phyloP scores from a whole-genome alignment of 2,329 filamentous ascomycete genomes.

The Fusarium brachygibbosum region DNA sequence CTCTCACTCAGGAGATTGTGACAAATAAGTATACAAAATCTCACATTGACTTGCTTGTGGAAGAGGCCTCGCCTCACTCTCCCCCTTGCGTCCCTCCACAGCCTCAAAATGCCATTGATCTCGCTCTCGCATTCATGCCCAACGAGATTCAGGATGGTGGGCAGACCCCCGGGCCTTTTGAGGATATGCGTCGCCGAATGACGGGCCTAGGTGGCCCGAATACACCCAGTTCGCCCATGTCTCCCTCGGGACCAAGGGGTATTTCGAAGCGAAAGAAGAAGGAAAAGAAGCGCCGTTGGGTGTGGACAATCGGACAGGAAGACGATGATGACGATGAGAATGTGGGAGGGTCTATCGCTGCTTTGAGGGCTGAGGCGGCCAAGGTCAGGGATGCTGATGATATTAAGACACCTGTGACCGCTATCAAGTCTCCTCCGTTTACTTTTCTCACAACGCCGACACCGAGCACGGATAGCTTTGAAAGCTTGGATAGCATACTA shows the following conservation, averaged over 20 bases:
- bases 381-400: slow-evolving; percentile 33
- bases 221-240: slow-evolving; percentile 57
- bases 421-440: slow-evolving; percentile 38
- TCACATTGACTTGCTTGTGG: slow-evolving; percentile 72
- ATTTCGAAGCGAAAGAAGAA: slow-evolving; percentile 66
- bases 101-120: slow-evolving; percentile 61
- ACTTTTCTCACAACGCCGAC: slow-evolving; percentile 54
- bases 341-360: slow-evolving; percentile 59
- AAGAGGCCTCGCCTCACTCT: slow-evolving; percentile 67
- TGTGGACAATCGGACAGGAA: slow-evolving; percentile 74
- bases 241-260: slow-evolving; percentile 58
- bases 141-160: slow-evolving; percentile 72
- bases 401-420: slow-evolving; percentile 43
- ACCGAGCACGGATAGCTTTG: slow-evolving; percentile 58
- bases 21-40: slow-evolving; percentile 73
- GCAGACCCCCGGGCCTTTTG: slow-evolving; percentile 72
- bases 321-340: slow-evolving; percentile 63
- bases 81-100: slow-evolving; percentile 51
- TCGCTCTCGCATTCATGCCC: slow-evolving; percentile 64
- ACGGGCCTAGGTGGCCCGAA: slow-evolving; percentile 57
- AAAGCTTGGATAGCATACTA: slow-evolving; percentile 35
- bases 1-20: slow-evolving; percentile 73
- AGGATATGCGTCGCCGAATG: slow-evolving; percentile 72
- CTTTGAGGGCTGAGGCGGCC: slow-evolving; percentile 54
- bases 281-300: slow-evolving; percentile 74